Conservation (phyloP, 2,329 filamentous ascomycete genomes). For the Aspergillus brunneoviolaceus region DNA sequence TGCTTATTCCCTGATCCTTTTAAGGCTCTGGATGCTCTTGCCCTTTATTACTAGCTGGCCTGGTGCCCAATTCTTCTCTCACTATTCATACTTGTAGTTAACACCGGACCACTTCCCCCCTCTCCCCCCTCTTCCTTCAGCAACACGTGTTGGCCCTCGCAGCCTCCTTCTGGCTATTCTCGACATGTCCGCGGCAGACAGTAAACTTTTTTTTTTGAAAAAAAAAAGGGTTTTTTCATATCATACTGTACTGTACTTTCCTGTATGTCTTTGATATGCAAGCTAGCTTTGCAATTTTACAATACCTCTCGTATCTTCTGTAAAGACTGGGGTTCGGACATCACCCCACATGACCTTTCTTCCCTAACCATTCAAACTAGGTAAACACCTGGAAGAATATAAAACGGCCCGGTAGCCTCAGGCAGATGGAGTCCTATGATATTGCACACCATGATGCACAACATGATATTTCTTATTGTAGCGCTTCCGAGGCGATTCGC, state of each 20-base stretch:
- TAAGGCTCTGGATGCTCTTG: background rate
- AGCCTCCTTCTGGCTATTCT: background rate
- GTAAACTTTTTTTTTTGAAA: background rate
- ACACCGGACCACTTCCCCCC: background rate
- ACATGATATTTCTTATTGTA: background rate
- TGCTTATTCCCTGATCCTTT: background rate
- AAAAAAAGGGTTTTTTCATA: background rate
- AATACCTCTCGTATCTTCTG: background rate
- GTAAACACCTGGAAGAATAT: background rate
- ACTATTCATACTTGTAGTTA: background rate
- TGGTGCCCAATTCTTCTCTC: background rate
- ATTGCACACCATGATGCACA: background rate
- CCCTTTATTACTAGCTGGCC: no score
- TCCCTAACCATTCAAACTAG: background rate
- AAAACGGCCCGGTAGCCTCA: conserved; percentile 1
- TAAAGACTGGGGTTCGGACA: background rate
- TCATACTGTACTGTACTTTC: background rate
- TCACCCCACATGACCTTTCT: conserved; percentile 5
- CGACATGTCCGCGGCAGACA: conserved; percentile 14
- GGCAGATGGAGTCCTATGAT: background rate
- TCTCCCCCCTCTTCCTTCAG: conserved; percentile 1
- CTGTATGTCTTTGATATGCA: background rate
- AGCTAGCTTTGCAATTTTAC: background rate
- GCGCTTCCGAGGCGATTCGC: background rate
- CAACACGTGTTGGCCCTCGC: conserved; percentile 15